Evolutionary conservation across 306 rosid species (phyloP), one percentile per base, ranked within the genome.

Genomic region (Cyclanthera cordifolia): DNA sequence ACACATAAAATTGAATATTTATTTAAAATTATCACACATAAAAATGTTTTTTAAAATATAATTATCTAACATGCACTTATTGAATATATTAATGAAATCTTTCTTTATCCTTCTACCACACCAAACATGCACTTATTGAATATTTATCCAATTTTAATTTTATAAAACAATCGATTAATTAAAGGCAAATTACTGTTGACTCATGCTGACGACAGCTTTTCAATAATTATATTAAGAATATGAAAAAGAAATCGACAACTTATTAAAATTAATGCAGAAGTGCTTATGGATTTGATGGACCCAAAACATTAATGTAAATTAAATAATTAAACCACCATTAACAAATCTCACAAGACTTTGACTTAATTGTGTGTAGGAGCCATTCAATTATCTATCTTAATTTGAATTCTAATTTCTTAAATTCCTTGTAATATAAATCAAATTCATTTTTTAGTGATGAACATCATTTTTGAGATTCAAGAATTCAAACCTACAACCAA

Each of bases 301-400:
- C 66, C 15, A 59, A 59, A 8, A 32, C 67, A 59, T 4, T 58
- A 16, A 0, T 32, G 2, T 16, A 8, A 0, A 58, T 34, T 59
- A n/a, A 59, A 8, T 59, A 8, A 59, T 17, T 59, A 59, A 59
- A 59, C 67, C 67, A 59, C 4, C 20, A 57, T 8, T 15, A 17
- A 59, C 16, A 59, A 34, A 59, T 59, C 67, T 59, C 65, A 57
- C 65, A 3, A 57, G 20, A 57, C 45, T 57, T 28, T 57, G 45
- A 16, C 65, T 16, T 57, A 30, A 57, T 30, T 1, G 55, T 51
- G 55, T 51, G 55, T 17, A 9, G 4, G 4, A 15, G 16, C 13
- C 64, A 6, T 57, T 57, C 45, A 6, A 57, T 54, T 54, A 5
- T 54, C 20, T 56, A 27, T 56, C 19, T 27, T 7, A 57, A 27